A percentile compares a stretch with the other conserved stretches of the same genome.
These are phyloP conservation scores for Claviceps sorghi DNA, from an alignment of 2,329 filamentous ascomycete genomes.

Conservation along the genomic window DNA sequence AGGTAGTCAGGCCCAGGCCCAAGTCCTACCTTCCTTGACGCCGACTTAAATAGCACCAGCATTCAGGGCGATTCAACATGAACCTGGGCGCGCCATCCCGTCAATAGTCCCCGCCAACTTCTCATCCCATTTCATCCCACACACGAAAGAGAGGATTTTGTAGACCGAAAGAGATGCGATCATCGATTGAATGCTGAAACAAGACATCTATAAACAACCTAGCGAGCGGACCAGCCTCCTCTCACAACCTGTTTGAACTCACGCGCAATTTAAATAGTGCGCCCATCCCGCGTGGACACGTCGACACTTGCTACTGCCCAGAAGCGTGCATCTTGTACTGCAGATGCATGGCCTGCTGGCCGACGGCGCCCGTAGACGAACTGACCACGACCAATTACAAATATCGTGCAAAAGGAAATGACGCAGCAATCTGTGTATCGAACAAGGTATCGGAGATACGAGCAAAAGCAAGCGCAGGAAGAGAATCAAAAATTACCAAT, in stretches of 20 bases:
- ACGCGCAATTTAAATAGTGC: neutral
- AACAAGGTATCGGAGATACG: constrained; percentile 44
- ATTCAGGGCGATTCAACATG: neutral
- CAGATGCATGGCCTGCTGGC: constrained; percentile 2
- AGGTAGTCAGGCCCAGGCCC: too few relatives aligned
- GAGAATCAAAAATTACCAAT: constrained; percentile 6
- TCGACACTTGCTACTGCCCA: neutral
- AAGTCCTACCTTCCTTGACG: neutral
- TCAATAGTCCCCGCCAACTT: too few relatives aligned
- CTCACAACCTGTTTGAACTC: constrained; percentile 6
- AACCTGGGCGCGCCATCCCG: neutral
- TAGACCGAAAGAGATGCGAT: constrained; percentile 10
- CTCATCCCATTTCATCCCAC: too few relatives aligned
- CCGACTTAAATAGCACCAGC: neutral
- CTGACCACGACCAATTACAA: neutral
- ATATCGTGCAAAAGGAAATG: neutral
- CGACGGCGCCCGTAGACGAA: neutral
- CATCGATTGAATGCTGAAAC: constrained; percentile 16
- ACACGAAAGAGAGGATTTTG: neutral
- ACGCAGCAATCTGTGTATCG: constrained; percentile 30
- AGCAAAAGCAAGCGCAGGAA: constrained; percentile 12
- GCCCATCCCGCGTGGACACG: neutral
- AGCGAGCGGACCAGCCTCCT: constrained; percentile 15
- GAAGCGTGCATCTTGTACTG: neutral
- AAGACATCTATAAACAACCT: constrained; percentile 23